Evolutionary conservation across 2,329 filamentous ascomycete species (phyloP).

Genomic region (Cercospora sojina): DNA sequence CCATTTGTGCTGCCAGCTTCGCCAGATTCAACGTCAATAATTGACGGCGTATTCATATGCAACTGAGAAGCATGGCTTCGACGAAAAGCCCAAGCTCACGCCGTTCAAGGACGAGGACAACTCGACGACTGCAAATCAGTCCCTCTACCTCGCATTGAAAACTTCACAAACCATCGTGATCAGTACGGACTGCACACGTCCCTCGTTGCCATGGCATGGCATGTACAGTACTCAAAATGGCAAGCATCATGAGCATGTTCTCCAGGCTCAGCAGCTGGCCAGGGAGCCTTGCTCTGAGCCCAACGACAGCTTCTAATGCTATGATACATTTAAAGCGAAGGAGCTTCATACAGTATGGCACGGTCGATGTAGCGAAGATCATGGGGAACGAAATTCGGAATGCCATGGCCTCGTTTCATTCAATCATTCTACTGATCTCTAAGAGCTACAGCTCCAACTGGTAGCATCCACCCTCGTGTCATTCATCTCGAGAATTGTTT

Average conservation of each 20-base stretch:
- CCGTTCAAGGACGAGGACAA: too few relatives aligned
- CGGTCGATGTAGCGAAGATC: too few relatives aligned
- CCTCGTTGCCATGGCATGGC: too few relatives aligned
- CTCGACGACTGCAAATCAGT: too few relatives aligned
- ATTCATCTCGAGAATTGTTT: background rate
- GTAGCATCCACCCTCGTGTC: background rate
- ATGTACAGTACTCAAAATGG: background rate
- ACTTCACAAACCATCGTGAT: background rate
- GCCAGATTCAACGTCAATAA: background rate
- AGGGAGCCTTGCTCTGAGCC: background rate
- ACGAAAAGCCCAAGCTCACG: too few relatives aligned
- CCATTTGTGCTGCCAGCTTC: background rate
- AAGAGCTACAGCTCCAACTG: slow-evolving; percentile 4
- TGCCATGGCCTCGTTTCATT: background rate
- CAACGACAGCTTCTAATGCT: background rate
- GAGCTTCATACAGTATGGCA: too few relatives aligned
- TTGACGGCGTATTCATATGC: too few relatives aligned
- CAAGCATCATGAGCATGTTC: background rate
- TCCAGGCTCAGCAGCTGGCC: background rate
- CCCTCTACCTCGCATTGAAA: background rate
- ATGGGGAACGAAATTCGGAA: too few relatives aligned
- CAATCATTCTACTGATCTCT: background rate
- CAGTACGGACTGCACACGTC: background rate
- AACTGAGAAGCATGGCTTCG: too few relatives aligned
- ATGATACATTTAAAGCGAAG: background rate